A percentile compares a stretch with the other conserved stretches of the same genome.
phyloP scores from a whole-genome alignment of 306 rosid species.

The Benincasa hispida region DNA sequence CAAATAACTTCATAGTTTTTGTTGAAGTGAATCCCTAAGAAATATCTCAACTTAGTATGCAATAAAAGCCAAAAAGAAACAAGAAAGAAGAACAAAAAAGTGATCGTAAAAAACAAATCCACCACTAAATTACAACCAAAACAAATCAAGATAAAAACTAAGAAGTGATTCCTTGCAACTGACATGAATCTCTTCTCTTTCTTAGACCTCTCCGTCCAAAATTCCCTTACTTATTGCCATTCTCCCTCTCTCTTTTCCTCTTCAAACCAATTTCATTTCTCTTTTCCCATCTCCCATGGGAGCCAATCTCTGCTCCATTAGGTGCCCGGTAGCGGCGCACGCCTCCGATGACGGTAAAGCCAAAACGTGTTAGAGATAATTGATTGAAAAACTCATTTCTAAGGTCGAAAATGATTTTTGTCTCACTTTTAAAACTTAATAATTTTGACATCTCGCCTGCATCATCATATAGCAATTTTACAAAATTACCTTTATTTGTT shows the following conservation, averaged over 20 bases:
- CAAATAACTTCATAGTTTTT: not conserved
- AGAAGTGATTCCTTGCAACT: not conserved
- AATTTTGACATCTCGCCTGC: no score
- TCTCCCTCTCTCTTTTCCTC: not conserved
- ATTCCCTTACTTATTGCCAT: not conserved
- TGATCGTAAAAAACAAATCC: not conserved
- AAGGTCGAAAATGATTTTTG: no score
- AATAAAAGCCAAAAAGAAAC: not conserved
- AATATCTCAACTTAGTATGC: not conserved
- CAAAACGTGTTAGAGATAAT: no score
- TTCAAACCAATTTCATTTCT: not conserved
- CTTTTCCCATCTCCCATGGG: not conserved
- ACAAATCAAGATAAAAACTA: not conserved
- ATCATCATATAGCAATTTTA: no score
- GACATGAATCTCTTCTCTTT: not conserved
- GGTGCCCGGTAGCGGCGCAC: not conserved
- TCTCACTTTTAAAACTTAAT: no score
- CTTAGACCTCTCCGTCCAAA: not conserved
- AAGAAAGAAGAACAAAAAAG: not conserved
- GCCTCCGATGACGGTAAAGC: not conserved
- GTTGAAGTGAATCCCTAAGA: not conserved
- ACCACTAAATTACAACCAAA: not conserved
- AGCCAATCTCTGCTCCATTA: not conserved
- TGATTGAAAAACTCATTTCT: no score
- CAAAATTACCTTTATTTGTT: no score